Evolutionary conservation across 352 stramenopile species (phyloP), one percentile per base, ranked within the genome.

Genomic region (Phytophthora brassicae): DNA sequence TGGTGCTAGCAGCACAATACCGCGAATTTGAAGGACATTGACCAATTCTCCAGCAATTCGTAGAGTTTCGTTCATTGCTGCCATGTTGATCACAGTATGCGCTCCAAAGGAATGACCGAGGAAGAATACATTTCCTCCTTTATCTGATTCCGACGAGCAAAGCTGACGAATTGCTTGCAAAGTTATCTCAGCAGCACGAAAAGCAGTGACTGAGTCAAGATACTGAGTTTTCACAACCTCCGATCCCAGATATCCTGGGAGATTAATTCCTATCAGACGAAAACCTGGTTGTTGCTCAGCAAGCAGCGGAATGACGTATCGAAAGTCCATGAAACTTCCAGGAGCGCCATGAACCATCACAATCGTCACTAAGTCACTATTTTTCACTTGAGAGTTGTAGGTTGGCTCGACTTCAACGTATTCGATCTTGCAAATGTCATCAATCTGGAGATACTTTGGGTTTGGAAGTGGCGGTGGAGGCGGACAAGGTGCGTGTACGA

Each of bases 291-390:
- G 66, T 36, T 63, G 45, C 24, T 70, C 33, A 11, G 65, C 41
- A 24, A 89, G 60, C 23, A 75, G 46, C n/a, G 79, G 79, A 42
- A 81, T 69, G 17, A 88, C 33, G 55, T 88, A 77, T 31, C 71
- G 70, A 66, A 80, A 88, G 39, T 86, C 76, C 22, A 63, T 53
- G 50, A 78, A 77, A 38, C 67, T 81, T 0, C 79, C 79, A 29
- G 76, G 76, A 33, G 79, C 76, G 9, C 79, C 77, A 41, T 89
- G 80, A 55, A 89, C 46, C n/a, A 84, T 65, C 23, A 84, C 75
- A 31, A 86, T 33, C 17, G 78, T 81, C 1, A 55, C 55, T 33
- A 43, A 49, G 4, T 28, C 6, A 28, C 44, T 29, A 13, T 24
- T 14, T 33, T 43, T 43, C 12, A 17, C 4, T 39, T 47, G 38